These are phyloP conservation scores for Chlamydomonas eustigma DNA, from an alignment of 139 green algal species.

Conservation along the genomic window DNA sequence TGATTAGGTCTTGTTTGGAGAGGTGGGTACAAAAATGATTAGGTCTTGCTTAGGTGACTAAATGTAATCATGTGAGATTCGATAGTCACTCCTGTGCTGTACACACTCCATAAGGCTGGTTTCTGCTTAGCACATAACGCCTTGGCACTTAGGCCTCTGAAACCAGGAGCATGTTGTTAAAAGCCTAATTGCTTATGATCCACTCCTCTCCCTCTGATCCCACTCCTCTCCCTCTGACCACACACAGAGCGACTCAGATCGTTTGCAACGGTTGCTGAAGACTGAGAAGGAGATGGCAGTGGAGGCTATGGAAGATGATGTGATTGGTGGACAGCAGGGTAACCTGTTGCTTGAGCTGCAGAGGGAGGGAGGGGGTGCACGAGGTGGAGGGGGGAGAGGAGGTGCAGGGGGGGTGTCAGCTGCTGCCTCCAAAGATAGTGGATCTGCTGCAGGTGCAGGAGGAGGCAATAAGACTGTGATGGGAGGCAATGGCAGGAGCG, in stretches of 20 bases:
- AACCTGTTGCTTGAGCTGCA: conserved; percentile 70
- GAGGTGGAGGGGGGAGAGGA: background rate
- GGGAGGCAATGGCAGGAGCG: background rate
- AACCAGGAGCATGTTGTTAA: too few relatives aligned
- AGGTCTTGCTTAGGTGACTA: too few relatives aligned
- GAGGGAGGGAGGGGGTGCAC: conserved; percentile 21
- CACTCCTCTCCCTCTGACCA: background rate
- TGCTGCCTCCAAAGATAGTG: background rate
- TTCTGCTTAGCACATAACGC: too few relatives aligned
- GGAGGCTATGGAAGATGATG: conserved; percentile 61
- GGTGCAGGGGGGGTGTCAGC: background rate
- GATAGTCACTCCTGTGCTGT: too few relatives aligned
- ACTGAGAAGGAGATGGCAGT: conserved; percentile 58
- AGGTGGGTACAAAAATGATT: background rate
- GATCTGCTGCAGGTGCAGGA: too few relatives aligned
- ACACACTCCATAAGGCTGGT: too few relatives aligned
- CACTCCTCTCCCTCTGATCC: background rate
- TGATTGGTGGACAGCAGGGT: conserved; percentile 54
- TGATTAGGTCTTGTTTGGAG: background rate
- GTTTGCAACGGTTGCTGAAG: conserved; percentile 53
- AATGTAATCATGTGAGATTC: too few relatives aligned
- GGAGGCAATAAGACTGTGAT: background rate
- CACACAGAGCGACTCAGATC: conserved; percentile 40
- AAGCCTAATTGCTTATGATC: background rate
- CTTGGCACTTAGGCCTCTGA: too few relatives aligned